A percentile compares a stretch with the other conserved stretches of the same genome.
These are phyloP conservation scores for Paulownia fortunei DNA, from an alignment of 257 asterid species.

Conservation along the genomic window DNA sequence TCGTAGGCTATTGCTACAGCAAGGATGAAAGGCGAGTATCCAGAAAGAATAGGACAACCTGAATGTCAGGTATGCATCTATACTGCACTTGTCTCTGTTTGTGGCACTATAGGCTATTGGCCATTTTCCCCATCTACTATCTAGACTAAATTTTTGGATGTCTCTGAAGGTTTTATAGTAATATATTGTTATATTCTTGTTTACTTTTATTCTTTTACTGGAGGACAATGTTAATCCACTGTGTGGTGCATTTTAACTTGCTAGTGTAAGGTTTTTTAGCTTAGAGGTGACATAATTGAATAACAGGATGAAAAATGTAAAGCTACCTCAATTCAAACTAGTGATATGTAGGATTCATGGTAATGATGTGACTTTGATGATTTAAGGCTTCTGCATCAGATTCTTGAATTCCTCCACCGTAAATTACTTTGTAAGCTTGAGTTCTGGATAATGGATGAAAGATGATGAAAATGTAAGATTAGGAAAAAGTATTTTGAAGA, in stretches of 20 bases:
- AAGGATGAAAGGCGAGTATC: slow-evolving; percentile 76
- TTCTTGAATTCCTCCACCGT: neutral
- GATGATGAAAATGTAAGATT: neutral
- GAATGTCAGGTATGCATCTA: slow-evolving; percentile 68
- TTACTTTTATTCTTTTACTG: neutral
- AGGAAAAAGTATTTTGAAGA: neutral
- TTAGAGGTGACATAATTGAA: neutral
- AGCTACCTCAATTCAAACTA: neutral
- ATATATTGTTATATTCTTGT: neutral
- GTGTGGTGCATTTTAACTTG: neutral
- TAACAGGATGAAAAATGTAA: slow-evolving; percentile 1
- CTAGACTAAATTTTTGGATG: neutral
- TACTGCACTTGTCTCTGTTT: neutral
- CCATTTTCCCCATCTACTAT: slow-evolving; percentile 2
- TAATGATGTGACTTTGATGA: neutral
- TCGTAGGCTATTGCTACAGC: slow-evolving; percentile 73
- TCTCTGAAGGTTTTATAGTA: neutral
- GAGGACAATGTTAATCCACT: neutral
- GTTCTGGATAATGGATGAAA: neutral
- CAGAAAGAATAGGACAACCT: slow-evolving; percentile 80
- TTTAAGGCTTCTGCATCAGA: neutral
- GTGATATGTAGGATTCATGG: neutral
- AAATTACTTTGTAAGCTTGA: neutral
- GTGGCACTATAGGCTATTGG: neutral
- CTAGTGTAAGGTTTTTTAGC: too few species aligned